Conservation (phyloP, 495 filamentous ascomycete species). For the Xylaria curta region DNA sequence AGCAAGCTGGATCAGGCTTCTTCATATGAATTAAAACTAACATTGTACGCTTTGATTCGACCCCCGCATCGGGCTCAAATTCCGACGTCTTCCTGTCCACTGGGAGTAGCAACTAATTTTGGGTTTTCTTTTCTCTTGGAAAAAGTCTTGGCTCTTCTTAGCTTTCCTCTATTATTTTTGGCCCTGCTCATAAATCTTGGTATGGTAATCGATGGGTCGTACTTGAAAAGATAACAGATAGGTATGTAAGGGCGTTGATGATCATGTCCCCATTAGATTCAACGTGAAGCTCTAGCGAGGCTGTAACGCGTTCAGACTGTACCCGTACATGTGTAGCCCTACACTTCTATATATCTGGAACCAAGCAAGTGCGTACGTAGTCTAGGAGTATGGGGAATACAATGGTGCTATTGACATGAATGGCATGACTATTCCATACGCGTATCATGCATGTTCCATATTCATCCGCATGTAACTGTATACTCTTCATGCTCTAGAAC, state of each 20-base stretch:
- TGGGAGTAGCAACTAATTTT: constrained; percentile 31
- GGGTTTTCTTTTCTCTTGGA: constrained; percentile 4
- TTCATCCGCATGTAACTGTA: not conserved
- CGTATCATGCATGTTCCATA: constrained; percentile 10
- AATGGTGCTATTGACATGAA: not conserved
- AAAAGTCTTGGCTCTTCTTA: not conserved
- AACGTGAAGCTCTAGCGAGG: not conserved
- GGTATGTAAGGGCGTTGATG: not conserved
- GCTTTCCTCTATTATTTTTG: not conserved
- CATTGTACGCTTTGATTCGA: constrained; percentile 38
- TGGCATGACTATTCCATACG: not conserved
- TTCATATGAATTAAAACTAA: not conserved
- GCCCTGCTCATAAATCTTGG: not conserved
- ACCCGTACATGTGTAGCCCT: not conserved
- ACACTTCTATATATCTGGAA: not conserved
- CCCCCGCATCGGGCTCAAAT: constrained; percentile 51
- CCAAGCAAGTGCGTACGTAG: not conserved
- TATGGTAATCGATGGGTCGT: not conserved
- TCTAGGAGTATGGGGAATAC: not conserved
- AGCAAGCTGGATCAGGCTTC: not conserved
- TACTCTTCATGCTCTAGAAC: not conserved
- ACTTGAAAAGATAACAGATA: not conserved
- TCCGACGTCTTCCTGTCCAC: constrained; percentile 35
- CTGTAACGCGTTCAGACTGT: not conserved
- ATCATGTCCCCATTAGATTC: not conserved